Base-by-base conservation (phyloP, 495 filamentous ascomycete species). In the Penicillium mononematosum region DNA sequence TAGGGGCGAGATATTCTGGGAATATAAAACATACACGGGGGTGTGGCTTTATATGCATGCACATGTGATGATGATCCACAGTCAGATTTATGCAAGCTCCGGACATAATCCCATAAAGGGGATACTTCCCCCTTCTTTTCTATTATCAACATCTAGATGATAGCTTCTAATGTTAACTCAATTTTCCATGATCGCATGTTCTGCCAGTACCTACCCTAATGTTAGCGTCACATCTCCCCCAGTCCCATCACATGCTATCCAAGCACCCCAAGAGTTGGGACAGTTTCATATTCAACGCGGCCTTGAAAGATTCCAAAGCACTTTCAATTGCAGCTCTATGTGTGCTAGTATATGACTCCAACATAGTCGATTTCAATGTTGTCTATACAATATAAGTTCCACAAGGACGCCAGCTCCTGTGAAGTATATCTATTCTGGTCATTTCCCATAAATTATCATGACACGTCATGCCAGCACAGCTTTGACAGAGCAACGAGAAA, bases 401-500 rank as follows among this genome's bases (percentile, higher is more conserved):
- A 46, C 56, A 39, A 39, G 53, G 39, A 63, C 63, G 58, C 60
- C 63, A 31, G 43, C 43, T 60, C 51, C 45, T 44, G 36, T 46
- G 45, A 55, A 32, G 38, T 65, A 42, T 68, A 61, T 63, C 44
- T 60, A 54, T 65, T 66, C 32, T 53, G 55, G 52, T 68, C 65
- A 53, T 68, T 60, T 68, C 57, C 59, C 65, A 65, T 65, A 53
- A 58, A 47, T 25, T 56, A 46, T 64, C 62, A 62, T 65, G 39
- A 43, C 42, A 53, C 29, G 36, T 61, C 58, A 62, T 57, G 50
- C 48, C 32, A 42, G 16, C 29, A 58, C 25, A 48, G 36, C 34
- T 32, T 19, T 32, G 22, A 43, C 29, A 41, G 19, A 41, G 51
- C 50, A 52, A 25, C 16, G n/a, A 29, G 25, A 1, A 27, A 36